A percentile compares a stretch with the other conserved stretches of the same genome.
These are phyloP conservation scores for Prinsepia uniflora DNA, from an alignment of 306 rosid genomes.

Conservation along the genomic window DNA sequence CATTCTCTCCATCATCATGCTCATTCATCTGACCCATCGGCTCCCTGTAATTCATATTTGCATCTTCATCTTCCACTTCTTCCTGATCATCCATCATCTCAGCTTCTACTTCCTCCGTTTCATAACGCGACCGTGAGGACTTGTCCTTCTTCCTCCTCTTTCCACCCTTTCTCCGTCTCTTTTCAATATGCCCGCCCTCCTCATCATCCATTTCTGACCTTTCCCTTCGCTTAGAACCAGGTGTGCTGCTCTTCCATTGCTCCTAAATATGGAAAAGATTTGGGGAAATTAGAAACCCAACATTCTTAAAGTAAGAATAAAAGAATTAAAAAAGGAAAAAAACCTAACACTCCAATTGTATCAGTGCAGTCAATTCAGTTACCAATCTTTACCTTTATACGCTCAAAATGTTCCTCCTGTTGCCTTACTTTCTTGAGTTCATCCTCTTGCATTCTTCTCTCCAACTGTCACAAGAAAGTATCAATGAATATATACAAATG, in stretches of 20 bases:
- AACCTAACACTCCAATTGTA: not conserved
- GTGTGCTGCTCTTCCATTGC: conserved; percentile 96
- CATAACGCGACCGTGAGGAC: conserved; percentile 68
- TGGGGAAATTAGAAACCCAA: conserved; percentile 9
- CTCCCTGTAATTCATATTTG: conserved; percentile 48
- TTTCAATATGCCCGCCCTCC: conserved; percentile 72
- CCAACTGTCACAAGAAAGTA: conserved; percentile 56
- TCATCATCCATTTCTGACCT: conserved; percentile 75
- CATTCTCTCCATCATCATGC: conserved; percentile 62
- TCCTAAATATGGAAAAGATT: conserved; percentile 53
- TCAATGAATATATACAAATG: conserved; percentile 14
- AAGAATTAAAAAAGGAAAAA: not conserved
- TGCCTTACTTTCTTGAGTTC: conserved; percentile 86
- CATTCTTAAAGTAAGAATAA: conserved; percentile 2
- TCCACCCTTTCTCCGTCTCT: conserved; percentile 78
- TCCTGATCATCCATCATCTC: conserved; percentile 85
- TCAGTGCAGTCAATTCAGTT: not conserved
- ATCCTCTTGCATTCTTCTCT: conserved; percentile 94
- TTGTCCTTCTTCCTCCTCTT: conserved; percentile 94
- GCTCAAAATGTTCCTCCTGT: conserved; percentile 92
- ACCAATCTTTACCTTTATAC: conserved; percentile 64
- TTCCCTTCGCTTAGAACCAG: conserved; percentile 74
- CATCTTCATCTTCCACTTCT: conserved; percentile 62
- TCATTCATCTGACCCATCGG: conserved; percentile 42
- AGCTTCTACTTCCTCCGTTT: conserved; percentile 64